Conservation (phyloP, 208 protist species). For the Leishmania braziliensis region DNA sequence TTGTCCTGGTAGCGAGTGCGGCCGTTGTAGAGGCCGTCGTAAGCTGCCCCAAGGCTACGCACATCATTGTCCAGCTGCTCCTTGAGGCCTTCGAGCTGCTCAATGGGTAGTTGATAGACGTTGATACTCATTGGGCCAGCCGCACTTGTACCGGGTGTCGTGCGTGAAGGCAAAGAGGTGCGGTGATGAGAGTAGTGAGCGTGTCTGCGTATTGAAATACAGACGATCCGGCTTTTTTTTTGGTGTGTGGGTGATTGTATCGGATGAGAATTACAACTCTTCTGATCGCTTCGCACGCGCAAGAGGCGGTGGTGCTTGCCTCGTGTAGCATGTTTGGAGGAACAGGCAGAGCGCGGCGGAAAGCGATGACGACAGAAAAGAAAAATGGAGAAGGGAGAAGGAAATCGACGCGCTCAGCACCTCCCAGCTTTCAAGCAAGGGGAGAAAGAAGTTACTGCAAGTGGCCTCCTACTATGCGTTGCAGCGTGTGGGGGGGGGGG, state of each 20-base stretch:
- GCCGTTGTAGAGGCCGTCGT: conserved; percentile 81
- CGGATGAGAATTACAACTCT: neutral
- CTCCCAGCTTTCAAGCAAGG: neutral
- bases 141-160: neutral
- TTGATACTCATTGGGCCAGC: conserved; percentile 31
- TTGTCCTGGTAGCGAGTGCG: conserved; percentile 79
- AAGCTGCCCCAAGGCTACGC: conserved; percentile 70
- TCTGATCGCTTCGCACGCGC: neutral
- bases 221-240: too few species aligned
- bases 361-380: neutral
- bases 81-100: conserved; percentile 89
- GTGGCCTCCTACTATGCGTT: neutral
- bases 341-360: neutral
- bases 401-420: neutral
- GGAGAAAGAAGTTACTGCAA: neutral
- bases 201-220: neutral
- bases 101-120: conserved; percentile 75
- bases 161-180: neutral
- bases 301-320: neutral
- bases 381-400: neutral
- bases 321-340: neutral
- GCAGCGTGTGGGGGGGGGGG: neutral
- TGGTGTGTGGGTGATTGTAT: neutral
- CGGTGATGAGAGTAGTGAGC: neutral
- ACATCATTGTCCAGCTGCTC: conserved; percentile 87